Percentiles rank a stretch among this genome's conserved stretches.
Evolutionary conservation across 2,329 filamentous ascomycete genomes (phyloP).

Genomic region (Penicillium brasilianum): DNA sequence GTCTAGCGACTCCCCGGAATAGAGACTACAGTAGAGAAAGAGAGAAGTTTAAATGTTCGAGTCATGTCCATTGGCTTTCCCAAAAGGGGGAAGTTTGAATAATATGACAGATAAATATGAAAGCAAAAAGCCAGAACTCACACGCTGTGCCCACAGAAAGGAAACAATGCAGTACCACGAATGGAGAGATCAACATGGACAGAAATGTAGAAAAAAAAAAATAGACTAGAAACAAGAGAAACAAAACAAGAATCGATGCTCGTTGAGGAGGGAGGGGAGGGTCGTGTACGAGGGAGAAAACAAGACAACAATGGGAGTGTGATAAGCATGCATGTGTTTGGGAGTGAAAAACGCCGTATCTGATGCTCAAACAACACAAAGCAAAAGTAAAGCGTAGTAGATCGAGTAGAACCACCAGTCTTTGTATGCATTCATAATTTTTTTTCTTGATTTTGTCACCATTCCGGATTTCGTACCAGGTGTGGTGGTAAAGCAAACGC

Average conservation of each 20-base stretch:
- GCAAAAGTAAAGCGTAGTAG: slow-evolving; percentile 10
- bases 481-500: not conserved
- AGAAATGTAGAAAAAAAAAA: slow-evolving; percentile 1
- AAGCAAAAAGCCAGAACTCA: slow-evolving; percentile 32
- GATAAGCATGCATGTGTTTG: slow-evolving; percentile 19
- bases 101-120: slow-evolving; percentile 28
- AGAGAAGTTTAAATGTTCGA: slow-evolving; percentile 11
- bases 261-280: slow-evolving; percentile 12
- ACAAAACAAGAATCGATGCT: slow-evolving; percentile 15
- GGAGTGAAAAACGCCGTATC: slow-evolving; percentile 25
- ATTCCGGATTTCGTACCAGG: slow-evolving; percentile 3
- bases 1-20: too few species aligned
- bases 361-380: slow-evolving; percentile 29
- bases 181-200: slow-evolving; percentile 1
- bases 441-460: slow-evolving; percentile 15
- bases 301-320: not conserved
- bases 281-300: slow-evolving; percentile 18
- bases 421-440: slow-evolving; percentile 19
- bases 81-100: slow-evolving; percentile 18
- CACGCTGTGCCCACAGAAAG: slow-evolving; percentile 33
- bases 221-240: not conserved
- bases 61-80: slow-evolving; percentile 29
- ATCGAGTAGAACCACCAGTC: slow-evolving; percentile 21
- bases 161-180: slow-evolving; percentile 28
- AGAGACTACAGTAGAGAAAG: not conserved